Conservation (phyloP, 441 rosid genomes). For the Brassica hybrid region DNA sequence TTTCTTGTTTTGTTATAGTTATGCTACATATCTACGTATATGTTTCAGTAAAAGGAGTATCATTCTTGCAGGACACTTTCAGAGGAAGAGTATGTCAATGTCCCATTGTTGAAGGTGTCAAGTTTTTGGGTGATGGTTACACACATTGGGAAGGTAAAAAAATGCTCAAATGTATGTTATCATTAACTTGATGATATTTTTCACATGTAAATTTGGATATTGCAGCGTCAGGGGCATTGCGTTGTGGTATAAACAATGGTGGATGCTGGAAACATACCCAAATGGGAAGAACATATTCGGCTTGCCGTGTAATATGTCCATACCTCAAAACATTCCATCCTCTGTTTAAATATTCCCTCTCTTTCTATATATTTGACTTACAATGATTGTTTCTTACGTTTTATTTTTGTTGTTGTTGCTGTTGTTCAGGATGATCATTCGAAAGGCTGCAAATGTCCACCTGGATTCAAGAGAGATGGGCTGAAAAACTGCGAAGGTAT, state of each 20-base stretch:
- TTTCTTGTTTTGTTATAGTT: not conserved
- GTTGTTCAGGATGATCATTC: constrained; percentile 60
- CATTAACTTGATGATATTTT: too few species aligned
- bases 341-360: constrained; percentile 5
- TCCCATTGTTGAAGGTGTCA: constrained; percentile 77
- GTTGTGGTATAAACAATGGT: constrained; percentile 86
- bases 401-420: not conserved
- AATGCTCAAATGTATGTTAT: too few species aligned
- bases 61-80: constrained; percentile 71
- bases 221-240: constrained; percentile 77
- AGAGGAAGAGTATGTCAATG: constrained; percentile 94
- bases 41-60: not conserved
- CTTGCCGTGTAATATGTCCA: constrained; percentile 65
- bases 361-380: not conserved
- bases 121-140: constrained; percentile 88
- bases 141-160: constrained; percentile 81
- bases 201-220: constrained; percentile 30
- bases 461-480: constrained; percentile 87
- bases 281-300: constrained; percentile 74
- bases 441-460: constrained; percentile 87
- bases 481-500: constrained; percentile 72
- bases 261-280: constrained; percentile 84
- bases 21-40: not conserved
- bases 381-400: not conserved
- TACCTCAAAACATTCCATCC: constrained; percentile 3